Evolutionary conservation across 371 early-diverging fungal genomes (phyloP).

Genomic region (Actinomucor elegans): DNA sequence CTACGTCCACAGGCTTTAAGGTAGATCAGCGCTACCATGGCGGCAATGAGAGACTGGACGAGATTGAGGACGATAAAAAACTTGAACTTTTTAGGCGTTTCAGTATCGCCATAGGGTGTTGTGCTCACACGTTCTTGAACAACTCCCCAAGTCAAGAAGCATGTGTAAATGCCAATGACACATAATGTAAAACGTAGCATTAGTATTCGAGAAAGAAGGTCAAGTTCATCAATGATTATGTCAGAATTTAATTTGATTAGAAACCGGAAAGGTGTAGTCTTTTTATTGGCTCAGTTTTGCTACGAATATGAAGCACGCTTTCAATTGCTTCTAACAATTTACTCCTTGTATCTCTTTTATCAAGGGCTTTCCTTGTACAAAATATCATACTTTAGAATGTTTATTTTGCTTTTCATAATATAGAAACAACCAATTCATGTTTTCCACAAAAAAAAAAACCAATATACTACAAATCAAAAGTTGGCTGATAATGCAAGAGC

Average conservation of each 20-base stretch:
- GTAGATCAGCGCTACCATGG: slow-evolving; percentile 75
- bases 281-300: neutral
- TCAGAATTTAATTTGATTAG: neutral
- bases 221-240: neutral
- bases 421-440: too few relatives aligned
- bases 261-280: neutral
- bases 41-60: slow-evolving; percentile 79
- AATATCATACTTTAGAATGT: too few relatives aligned
- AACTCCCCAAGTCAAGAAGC: slow-evolving; percentile 95
- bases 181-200: slow-evolving; percentile 75
- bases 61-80: slow-evolving; percentile 89
- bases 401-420: too few relatives aligned
- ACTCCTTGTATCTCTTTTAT: too few relatives aligned
- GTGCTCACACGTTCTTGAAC: slow-evolving; percentile 92
- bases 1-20: slow-evolving; percentile 51
- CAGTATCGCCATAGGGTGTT: slow-evolving; percentile 68
- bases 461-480: too few relatives aligned
- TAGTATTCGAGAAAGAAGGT: neutral
- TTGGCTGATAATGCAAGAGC: too few relatives aligned
- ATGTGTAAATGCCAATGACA: slow-evolving; percentile 89
- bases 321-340: too few relatives aligned
- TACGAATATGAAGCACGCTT: too few relatives aligned
- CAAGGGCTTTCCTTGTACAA: too few relatives aligned
- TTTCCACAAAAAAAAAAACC: too few relatives aligned
- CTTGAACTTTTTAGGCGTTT: slow-evolving; percentile 69